Evolutionary conservation across 1,284 basidiomycete species (phyloP).

Genomic region (Spongiforma sp.): DNA sequence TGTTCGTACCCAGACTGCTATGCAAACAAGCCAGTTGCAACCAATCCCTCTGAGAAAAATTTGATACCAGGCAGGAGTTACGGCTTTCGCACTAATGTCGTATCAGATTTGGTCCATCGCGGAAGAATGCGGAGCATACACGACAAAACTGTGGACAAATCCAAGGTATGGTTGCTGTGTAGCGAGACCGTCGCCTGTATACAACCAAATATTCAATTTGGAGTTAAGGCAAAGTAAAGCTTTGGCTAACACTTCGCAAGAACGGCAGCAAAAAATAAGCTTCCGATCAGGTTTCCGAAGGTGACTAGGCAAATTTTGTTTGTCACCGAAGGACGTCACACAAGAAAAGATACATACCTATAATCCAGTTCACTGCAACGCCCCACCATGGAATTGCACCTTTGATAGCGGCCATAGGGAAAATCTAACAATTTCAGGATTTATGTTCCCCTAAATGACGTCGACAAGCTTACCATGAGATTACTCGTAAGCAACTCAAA

Average conservation of each 20-base stretch:
- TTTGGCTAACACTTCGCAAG: conserved; percentile 61
- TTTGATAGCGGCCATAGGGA: conserved; percentile 69
- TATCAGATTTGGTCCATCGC: not conserved
- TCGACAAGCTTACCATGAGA: conserved; percentile 60
- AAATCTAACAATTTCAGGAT: conserved; percentile 46
- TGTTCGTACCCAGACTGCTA: conserved; percentile 76
- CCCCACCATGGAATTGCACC: conserved; percentile 71
- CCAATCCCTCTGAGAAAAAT: conserved; percentile 79
- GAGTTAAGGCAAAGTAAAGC: not conserved
- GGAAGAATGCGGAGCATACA: conserved; percentile 45
- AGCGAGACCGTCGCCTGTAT: conserved; percentile 60
- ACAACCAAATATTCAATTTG: conserved; percentile 4
- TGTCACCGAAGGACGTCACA: not conserved
- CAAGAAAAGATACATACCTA: conserved; percentile 47
- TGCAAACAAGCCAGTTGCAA: conserved; percentile 79
- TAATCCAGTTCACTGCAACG: conserved; percentile 66
- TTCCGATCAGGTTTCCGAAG: conserved; percentile 76
- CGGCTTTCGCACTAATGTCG: conserved; percentile 58
- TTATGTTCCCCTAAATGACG: not conserved
- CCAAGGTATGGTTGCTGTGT: conserved; percentile 60
- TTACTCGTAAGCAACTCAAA: conserved; percentile 76
- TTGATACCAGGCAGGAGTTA: conserved; percentile 71
- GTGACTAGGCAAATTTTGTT: conserved; percentile 49
- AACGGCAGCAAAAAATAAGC: conserved; percentile 72
- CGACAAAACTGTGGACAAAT: conserved; percentile 56